A percentile compares a stretch with the other conserved stretches of the same genome.
Conservation (phyloP, 768 basidiomycete species). For the Pleurotus giganteus region DNA sequence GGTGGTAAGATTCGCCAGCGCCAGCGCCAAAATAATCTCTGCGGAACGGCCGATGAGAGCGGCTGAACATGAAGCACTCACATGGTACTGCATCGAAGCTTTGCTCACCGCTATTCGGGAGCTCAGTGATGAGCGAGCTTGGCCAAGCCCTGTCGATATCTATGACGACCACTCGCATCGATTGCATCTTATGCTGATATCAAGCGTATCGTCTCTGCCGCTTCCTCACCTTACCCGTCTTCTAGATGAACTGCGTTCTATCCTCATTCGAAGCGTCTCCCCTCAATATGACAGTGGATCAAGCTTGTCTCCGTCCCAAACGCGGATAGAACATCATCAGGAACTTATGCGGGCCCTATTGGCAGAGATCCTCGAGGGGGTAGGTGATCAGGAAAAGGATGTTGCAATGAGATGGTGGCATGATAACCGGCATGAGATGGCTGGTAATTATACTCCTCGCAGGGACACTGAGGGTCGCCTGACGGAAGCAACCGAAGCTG, state of each 20-base stretch:
- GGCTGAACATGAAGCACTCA: conserved; percentile 42
- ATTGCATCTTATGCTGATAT: conserved; percentile 63
- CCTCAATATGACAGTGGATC: conserved; percentile 21
- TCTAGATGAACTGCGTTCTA: conserved; percentile 45
- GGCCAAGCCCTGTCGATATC: neutral
- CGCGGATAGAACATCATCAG: conserved; percentile 23
- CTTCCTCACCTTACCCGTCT: conserved; percentile 51
- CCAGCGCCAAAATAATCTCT: conserved; percentile 26
- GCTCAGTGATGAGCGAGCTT: conserved; percentile 14
- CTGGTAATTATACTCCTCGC: neutral
- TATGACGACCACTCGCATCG: conserved; percentile 41
- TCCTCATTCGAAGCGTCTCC: conserved; percentile 21
- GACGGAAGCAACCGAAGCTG: neutral
- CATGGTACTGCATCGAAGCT: conserved; percentile 65
- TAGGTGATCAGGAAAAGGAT: conserved; percentile 71
- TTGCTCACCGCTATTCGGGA: conserved; percentile 47
- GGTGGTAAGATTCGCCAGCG: conserved; percentile 60
- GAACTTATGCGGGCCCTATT: conserved; percentile 60
- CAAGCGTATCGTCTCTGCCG: conserved; percentile 63
- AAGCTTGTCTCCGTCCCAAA: conserved; percentile 5
- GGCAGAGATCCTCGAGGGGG: conserved; percentile 58
- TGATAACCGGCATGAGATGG: conserved; percentile 30
- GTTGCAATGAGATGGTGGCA: conserved; percentile 75
- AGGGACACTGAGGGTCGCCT: neutral
- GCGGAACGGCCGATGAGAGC: conserved; percentile 11